Evolutionary conservation across 257 asterid genomes (phyloP).

Genomic region (Hygrophila difformis): DNA sequence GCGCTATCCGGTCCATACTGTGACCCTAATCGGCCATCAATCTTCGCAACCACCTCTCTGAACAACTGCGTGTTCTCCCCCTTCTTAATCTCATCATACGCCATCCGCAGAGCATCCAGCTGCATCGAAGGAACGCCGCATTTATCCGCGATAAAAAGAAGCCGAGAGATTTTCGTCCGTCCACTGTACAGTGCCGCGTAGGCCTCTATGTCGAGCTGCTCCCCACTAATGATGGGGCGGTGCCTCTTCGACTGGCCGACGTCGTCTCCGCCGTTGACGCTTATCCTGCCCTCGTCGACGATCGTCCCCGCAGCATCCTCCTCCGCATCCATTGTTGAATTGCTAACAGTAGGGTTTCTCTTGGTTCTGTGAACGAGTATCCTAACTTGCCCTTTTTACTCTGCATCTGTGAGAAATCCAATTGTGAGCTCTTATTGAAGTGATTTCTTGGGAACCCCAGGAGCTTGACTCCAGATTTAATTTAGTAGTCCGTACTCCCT

Average conservation of each 20-base stretch:
- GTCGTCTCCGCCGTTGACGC: conserved; percentile 47
- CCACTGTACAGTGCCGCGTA: conserved; percentile 84
- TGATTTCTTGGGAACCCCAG: too few species aligned
- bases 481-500: too few species aligned
- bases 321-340: too few species aligned
- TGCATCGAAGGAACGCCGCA: conserved; percentile 64
- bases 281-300: conserved; percentile 58
- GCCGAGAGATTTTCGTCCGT: conserved; percentile 80
- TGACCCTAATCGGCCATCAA: conserved; percentile 69
- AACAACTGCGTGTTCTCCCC: conserved; percentile 85
- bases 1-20: conserved; percentile 46
- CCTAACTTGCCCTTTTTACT: too few species aligned
- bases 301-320: conserved; percentile 36
- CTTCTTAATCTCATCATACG: conserved; percentile 89
- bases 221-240: conserved; percentile 81
- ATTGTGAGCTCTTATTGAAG: too few species aligned
- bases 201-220: conserved; percentile 87
- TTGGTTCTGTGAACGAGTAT: too few species aligned
- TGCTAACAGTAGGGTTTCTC: too few species aligned
- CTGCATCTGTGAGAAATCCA: too few species aligned
- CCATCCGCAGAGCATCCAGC: conserved; percentile 80
- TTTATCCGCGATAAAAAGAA: conserved; percentile 59
- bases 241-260: conserved; percentile 42
- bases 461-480: too few species aligned
- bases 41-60: conserved; percentile 66